phyloP scores from a whole-genome alignment of 2,329 filamentous ascomycete species.

The Delphinella strobiligena region DNA sequence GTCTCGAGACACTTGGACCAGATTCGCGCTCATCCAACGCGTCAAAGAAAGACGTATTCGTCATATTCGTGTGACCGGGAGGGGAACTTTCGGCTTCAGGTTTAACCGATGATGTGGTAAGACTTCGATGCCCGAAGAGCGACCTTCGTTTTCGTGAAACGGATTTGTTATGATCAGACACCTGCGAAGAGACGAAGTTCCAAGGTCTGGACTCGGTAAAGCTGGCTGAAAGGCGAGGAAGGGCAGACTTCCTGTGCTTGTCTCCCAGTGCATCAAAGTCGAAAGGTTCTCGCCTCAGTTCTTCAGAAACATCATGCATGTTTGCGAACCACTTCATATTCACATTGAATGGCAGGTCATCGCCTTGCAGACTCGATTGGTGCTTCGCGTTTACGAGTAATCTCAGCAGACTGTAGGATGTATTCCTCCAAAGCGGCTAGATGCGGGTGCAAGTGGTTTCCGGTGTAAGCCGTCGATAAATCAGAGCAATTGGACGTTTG shows the following conservation, averaged over 20 bases:
- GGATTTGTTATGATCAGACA: conserved; percentile 1
- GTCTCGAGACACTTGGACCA: too few species aligned
- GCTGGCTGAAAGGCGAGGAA: conserved; percentile 3
- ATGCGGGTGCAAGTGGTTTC: too few species aligned
- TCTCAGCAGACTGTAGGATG: too few species aligned
- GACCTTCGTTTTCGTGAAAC: conserved; percentile 5
- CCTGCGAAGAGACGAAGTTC: conserved; percentile 4
- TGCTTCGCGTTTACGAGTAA: too few species aligned
- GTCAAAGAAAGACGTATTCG: too few species aligned
- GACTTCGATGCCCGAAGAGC: conserved; percentile 4
- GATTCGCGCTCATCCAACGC: too few species aligned
- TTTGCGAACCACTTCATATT: background rate
- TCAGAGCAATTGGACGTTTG: too few species aligned
- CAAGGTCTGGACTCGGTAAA: conserved; percentile 6
- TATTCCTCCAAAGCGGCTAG: too few species aligned
- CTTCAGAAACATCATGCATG: background rate
- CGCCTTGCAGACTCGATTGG: too few species aligned
- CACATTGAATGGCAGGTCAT: background rate
- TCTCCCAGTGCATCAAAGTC: background rate
- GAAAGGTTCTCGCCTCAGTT: background rate
- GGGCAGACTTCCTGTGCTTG: background rate
- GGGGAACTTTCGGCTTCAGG: too few species aligned
- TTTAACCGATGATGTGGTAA: conserved; percentile 5
- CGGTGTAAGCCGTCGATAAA: too few species aligned
- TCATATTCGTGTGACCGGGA: too few species aligned